phyloP scores from a whole-genome alignment of 257 asterid genomes.

The Haberlea rhodopensis region DNA sequence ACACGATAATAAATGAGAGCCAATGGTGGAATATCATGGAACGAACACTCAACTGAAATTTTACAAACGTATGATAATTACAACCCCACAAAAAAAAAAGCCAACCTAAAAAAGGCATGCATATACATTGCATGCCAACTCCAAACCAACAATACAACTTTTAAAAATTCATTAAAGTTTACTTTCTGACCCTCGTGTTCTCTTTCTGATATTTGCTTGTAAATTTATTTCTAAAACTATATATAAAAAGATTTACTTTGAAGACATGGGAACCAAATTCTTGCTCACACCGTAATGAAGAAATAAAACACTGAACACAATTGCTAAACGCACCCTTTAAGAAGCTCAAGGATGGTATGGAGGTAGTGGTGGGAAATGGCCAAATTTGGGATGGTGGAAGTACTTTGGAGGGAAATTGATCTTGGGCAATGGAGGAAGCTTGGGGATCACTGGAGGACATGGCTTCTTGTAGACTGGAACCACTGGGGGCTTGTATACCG shows the following conservation, averaged over 20 bases:
- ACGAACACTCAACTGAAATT: neutral
- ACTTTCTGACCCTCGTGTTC: neutral
- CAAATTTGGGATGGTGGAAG: conserved; percentile 34
- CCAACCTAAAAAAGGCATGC: neutral
- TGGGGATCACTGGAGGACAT: neutral
- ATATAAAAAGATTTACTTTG: neutral
- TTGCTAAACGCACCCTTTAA: neutral
- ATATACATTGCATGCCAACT: neutral
- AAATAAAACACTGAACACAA: neutral
- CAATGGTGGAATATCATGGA: neutral
- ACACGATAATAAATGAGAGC: too few relatives aligned
- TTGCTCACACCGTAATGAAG: neutral
- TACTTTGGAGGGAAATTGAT: conserved; percentile 18
- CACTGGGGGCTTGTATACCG: neutral
- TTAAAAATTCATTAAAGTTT: too few relatives aligned
- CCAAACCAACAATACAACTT: neutral
- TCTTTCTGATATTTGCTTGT: neutral
- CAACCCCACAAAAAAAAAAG: neutral
- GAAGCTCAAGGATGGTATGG: conserved; percentile 2
- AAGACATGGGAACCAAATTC: neutral
- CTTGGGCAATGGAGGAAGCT: conserved; percentile 12
- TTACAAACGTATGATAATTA: too few relatives aligned
- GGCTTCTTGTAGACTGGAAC: conserved; percentile 24
- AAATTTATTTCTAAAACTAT: neutral
- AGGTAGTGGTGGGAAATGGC: conserved; percentile 32